These are phyloP conservation scores for Sarcodon sp. DNA, from an alignment of 768 basidiomycete species.

Conservation along the genomic window DNA sequence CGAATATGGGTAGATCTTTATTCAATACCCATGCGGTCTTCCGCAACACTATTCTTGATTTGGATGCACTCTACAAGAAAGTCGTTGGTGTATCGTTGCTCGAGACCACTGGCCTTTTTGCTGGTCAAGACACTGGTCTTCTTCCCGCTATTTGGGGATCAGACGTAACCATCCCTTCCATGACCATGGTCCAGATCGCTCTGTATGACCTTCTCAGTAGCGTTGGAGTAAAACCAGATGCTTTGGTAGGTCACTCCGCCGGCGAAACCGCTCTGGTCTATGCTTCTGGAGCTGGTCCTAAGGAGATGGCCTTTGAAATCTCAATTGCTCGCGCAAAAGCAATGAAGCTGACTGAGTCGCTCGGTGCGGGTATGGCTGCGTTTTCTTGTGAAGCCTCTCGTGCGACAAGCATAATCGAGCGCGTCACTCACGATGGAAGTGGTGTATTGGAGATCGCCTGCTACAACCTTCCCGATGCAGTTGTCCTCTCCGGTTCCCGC, in stretches of 20 bases:
- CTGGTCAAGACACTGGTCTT: constrained; percentile 1
- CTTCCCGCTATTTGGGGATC: constrained; percentile 18
- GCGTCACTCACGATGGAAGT: constrained; percentile 4
- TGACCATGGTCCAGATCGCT: constrained; percentile 33
- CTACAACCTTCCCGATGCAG: constrained; percentile 24
- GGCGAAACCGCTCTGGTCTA: constrained; percentile 32
- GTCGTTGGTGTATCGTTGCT: constrained; percentile 23
- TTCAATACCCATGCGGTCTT: constrained; percentile 22
- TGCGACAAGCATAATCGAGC: constrained; percentile 15
- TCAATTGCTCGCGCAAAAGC: constrained; percentile 29
- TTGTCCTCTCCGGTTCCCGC: constrained; percentile 25
- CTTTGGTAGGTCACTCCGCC: constrained; percentile 31
- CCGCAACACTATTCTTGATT: constrained; percentile 21
- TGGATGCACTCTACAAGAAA: constrained; percentile 21
- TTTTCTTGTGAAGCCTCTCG: constrained; percentile 19
- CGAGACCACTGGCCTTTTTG: constrained; percentile 23
- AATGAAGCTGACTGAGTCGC: constrained; percentile 19
- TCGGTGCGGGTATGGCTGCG: constrained; percentile 31
- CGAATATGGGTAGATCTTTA: constrained; percentile 25
- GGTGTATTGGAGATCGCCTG: constrained; percentile 24
- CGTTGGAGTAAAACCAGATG: constrained; percentile 23
- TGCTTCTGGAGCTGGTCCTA: constrained; percentile 27
- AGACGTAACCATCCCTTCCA: constrained; percentile 23
- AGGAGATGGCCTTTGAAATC: constrained; percentile 28
- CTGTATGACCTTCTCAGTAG: constrained; percentile 25